Evolutionary conservation across 441 rosid species (phyloP), one percentile per base, ranked within the genome.

Genomic region (Daphne laureola): DNA sequence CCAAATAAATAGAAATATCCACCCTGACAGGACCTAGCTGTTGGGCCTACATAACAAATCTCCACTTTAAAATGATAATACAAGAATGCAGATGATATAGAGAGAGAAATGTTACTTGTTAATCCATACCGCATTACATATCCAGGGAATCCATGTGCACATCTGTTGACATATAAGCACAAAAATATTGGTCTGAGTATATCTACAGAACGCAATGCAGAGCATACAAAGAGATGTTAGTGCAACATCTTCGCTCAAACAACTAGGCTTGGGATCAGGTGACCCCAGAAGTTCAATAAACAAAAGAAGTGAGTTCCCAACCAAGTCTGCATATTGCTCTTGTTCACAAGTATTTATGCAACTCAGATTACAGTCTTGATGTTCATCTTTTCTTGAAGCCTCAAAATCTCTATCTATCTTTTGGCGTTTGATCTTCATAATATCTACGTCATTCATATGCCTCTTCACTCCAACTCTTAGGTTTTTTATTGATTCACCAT

Each of bases 121-220:
- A 16, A 26, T 48, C 43, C 45, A 46, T 72, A 94, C 96, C 95
- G 78, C 81, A 61, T 81, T 84, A 67, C 71, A 73, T 71, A 90
- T 78, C 95, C 96, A 87, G n/a, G 87, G 90, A 53, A 86, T 79
- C 98, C 96, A 90, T 36, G 74, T 70, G 67, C 46, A 70, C 90
- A 87, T 75, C 70, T 70, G 78, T 46, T 42, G 75, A 73, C 78
- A 79, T 71, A 86, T 86, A 78, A 68, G 49, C 49, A 47, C 62
- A 61, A 83, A 79, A 72, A 90, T 62, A 54, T 63, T 64, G 53
- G 82, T 73, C 62, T 68, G 60, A 59, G 94, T 85, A 63, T 68
- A 72, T 67, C 68, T 72, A 71, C 67, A 82, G 79, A 82, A 87
- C 63, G 89, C 84, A 78, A 73, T 72, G 62, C 90, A 76, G 63